Percentiles rank a stretch among this genome's conserved stretches.
These are phyloP conservation scores for Malassezia caprae DNA, from an alignment of 1,284 basidiomycete genomes.

Conservation along the genomic window DNA sequence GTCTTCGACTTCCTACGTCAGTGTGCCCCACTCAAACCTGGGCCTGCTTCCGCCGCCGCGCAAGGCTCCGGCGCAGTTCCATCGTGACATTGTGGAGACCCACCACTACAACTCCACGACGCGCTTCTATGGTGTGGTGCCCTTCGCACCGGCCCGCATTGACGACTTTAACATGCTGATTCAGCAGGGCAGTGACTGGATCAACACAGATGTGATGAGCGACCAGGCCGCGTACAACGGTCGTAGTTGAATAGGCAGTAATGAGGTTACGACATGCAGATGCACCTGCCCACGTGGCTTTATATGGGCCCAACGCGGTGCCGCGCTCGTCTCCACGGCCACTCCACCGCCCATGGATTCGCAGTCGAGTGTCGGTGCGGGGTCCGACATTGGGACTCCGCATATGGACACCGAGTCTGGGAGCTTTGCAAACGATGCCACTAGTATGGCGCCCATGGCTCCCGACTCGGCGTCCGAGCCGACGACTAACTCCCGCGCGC, in stretches of 20 bases:
- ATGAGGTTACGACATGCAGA: neutral
- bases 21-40: slow-evolving; percentile 9
- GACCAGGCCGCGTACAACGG: neutral
- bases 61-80: slow-evolving; percentile 2
- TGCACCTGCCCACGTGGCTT: neutral
- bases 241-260: neutral
- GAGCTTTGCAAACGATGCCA: slow-evolving; percentile 1
- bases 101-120: slow-evolving; percentile 15
- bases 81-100: slow-evolving; percentile 8
- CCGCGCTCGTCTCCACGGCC: neutral
- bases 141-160: neutral
- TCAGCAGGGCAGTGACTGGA: slow-evolving; percentile 8
- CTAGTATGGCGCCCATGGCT: neutral
- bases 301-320: neutral
- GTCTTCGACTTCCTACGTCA: slow-evolving; percentile 15
- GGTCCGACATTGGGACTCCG: slow-evolving; percentile 2
- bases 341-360: slow-evolving; percentile 10
- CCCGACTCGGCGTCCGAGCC: neutral
- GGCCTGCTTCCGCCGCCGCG: slow-evolving; percentile 20
- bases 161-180: slow-evolving; percentile 5
- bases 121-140: slow-evolving; percentile 13
- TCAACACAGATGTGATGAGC: slow-evolving; percentile 4
- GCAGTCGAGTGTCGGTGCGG: slow-evolving; percentile 7
- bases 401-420: slow-evolving; percentile 9
- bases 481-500: slow-evolving; percentile 19